phyloP scores from a whole-genome alignment of 2,329 filamentous ascomycete species.

The Pezicula radicicola region DNA sequence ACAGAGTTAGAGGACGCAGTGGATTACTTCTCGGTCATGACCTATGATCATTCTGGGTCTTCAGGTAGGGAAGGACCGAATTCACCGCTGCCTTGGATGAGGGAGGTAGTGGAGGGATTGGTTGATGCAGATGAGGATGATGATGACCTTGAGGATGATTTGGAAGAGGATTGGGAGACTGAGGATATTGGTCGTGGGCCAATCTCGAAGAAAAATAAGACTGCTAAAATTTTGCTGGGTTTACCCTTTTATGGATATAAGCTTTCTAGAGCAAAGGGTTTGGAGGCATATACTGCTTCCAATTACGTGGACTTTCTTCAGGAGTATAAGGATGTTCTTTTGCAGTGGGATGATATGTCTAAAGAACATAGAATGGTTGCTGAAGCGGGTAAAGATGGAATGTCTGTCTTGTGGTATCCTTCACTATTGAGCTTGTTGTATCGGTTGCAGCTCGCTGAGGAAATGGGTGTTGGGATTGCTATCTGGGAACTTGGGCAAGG shows the following conservation, averaged over 20 bases:
- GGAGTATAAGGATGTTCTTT: background rate
- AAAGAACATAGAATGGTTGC: conserved; percentile 1
- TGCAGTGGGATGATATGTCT: background rate
- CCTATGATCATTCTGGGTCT: conserved; percentile 1
- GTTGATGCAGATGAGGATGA: background rate
- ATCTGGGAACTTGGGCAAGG: conserved; percentile 3
- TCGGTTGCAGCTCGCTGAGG: conserved; percentile 1
- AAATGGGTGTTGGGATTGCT: conserved; percentile 1
- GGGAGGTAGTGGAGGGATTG: conserved; percentile 1
- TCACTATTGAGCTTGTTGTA: conserved; percentile 2
- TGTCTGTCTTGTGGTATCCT: conserved; percentile 1
- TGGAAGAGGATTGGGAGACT: background rate
- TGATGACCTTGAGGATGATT: conserved; percentile 1
- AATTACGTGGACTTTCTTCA: conserved; percentile 1
- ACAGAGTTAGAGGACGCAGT: conserved; percentile 3
- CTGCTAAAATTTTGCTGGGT: conserved; percentile 1
- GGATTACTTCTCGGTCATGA: conserved; percentile 2
- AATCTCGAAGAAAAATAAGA: background rate
- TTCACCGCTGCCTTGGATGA: background rate
- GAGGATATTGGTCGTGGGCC: background rate
- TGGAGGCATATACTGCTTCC: conserved; percentile 2
- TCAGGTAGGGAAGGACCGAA: background rate
- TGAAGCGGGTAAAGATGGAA: background rate
- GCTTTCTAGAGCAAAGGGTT: background rate
- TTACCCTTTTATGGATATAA: conserved; percentile 3